phyloP scores from a whole-genome alignment of 495 filamentous ascomycete genomes.

The Aspergillus saccharolyticus region DNA sequence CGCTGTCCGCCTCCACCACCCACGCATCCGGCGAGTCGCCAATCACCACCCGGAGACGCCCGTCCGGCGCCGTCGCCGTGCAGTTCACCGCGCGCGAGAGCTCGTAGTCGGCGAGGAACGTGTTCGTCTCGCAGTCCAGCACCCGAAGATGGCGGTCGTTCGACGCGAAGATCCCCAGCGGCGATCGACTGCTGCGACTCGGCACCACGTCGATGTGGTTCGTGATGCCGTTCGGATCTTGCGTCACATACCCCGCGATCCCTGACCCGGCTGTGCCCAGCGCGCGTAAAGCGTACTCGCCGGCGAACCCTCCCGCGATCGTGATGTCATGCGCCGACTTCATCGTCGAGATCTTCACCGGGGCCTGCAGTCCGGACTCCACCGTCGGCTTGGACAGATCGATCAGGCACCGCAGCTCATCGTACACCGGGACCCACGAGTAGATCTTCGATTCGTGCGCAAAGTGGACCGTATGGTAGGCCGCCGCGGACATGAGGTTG shows the following conservation, averaged over 20 bases:
- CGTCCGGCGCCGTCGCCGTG: slow-evolving; percentile 72
- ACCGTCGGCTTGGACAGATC: slow-evolving; percentile 50
- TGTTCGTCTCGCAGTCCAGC: slow-evolving; percentile 66
- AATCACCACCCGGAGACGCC: slow-evolving; percentile 74
- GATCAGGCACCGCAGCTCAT: slow-evolving; percentile 50
- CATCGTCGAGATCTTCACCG: slow-evolving; percentile 64
- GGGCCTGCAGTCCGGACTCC: slow-evolving; percentile 34
- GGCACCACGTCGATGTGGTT: slow-evolving; percentile 76
- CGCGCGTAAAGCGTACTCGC: slow-evolving; percentile 70
- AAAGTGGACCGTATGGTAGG: slow-evolving; percentile 74
- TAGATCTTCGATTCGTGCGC: slow-evolving; percentile 55
- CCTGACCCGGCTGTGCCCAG: slow-evolving; percentile 36
- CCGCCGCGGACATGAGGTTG: slow-evolving; percentile 70
- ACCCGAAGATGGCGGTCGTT: slow-evolving; percentile 76
- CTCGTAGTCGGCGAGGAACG: slow-evolving; percentile 53
- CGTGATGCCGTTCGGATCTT: slow-evolving; percentile 68
- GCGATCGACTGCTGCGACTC: slow-evolving; percentile 54
- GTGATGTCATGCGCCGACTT: slow-evolving; percentile 61
- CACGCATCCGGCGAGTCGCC: slow-evolving; percentile 56
- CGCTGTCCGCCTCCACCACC: slow-evolving; percentile 61
- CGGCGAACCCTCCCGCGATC: slow-evolving; percentile 74
- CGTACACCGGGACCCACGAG: slow-evolving; percentile 37
- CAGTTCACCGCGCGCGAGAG: slow-evolving; percentile 77
- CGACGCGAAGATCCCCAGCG: slow-evolving; percentile 72
- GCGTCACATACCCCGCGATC: slow-evolving; percentile 62